These are phyloP conservation scores for Arctium minus DNA, from an alignment of 129 eudicot species.

Conservation along the genomic window DNA sequence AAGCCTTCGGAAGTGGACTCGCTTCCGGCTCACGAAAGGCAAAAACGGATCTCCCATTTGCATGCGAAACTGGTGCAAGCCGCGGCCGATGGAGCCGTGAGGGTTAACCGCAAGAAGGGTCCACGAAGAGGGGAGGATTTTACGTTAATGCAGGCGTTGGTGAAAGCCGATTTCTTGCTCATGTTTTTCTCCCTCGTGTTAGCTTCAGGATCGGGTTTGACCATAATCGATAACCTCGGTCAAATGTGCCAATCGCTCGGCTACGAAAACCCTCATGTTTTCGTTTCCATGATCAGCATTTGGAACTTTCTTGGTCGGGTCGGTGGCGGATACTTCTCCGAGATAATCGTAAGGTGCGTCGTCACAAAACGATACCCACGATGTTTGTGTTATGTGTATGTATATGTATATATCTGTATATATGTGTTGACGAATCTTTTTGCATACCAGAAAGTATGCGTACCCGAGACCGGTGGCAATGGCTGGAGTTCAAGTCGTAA, in stretches of 20 bases:
- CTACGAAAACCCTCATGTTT: conserved; percentile 47
- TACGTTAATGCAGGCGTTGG: conserved; percentile 55
- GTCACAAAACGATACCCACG: neutral
- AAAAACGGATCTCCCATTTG: conserved; percentile 46
- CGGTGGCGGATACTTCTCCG: conserved; percentile 77
- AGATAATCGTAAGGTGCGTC: conserved; percentile 48
- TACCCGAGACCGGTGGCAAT: conserved; percentile 76
- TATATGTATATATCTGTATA: neutral
- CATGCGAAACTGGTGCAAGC: conserved; percentile 59
- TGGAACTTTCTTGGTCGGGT: conserved; percentile 79
- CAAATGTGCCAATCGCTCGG: conserved; percentile 69
- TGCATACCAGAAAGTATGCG: conserved; percentile 42
- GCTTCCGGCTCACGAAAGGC: conserved; percentile 40
- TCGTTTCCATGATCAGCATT: conserved; percentile 73
- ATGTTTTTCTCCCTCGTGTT: conserved; percentile 57
- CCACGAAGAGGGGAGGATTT: conserved; percentile 71
- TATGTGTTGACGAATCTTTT: neutral
- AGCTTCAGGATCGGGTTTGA: conserved; percentile 72
- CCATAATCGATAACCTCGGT: conserved; percentile 67
- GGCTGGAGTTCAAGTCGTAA: conserved; percentile 55
- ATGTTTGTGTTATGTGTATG: neutral
- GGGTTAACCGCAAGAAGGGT: conserved; percentile 46
- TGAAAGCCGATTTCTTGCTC: conserved; percentile 69
- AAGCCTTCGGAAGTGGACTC: conserved; percentile 31
- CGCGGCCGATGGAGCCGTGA: conserved; percentile 63